Percentiles rank a stretch among this genome's conserved stretches.
These are phyloP conservation scores for Ascochyta rabiei DNA, from an alignment of 2,329 filamentous ascomycete genomes.

Conservation along the genomic window DNA sequence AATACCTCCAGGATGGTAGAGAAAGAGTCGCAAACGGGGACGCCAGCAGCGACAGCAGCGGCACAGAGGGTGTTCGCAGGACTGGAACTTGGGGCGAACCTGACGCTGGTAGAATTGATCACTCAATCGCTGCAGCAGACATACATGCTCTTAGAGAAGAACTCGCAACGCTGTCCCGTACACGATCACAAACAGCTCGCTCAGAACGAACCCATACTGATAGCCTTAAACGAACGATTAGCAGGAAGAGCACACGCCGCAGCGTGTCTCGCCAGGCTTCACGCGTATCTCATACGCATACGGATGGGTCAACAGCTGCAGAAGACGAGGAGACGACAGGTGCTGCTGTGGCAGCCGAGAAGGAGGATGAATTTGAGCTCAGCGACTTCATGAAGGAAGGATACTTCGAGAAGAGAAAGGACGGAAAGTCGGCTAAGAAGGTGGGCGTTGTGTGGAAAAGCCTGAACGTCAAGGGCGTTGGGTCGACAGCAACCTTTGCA, in stretches of 20 bases:
- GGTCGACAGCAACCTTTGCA: conserved; percentile 70
- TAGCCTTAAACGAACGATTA: conserved; percentile 33
- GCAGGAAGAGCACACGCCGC: conserved; percentile 35
- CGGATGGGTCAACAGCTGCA: conserved; percentile 10
- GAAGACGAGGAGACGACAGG: conserved; percentile 32
- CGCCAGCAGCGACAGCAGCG: conserved; percentile 25
- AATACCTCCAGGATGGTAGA: conserved; percentile 25
- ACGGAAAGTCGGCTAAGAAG: conserved; percentile 73
- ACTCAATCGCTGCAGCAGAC: conserved; percentile 63
- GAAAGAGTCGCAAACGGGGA: conserved; percentile 22
- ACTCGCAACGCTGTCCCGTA: conserved; percentile 60
- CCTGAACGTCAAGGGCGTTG: conserved; percentile 74
- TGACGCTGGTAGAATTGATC: conserved; percentile 61
- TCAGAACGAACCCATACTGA: conserved; percentile 30
- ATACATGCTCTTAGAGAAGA: conserved; percentile 63
- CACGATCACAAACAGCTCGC: conserved; percentile 35
- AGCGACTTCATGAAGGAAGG: conserved; percentile 74
- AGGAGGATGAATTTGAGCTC: conserved; percentile 69
- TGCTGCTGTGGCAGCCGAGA: conserved; percentile 49
- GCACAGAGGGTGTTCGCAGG: conserved; percentile 39
- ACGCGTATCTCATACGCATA: conserved; percentile 21
- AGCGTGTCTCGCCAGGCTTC: conserved; percentile 17
- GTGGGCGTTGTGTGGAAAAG: conserved; percentile 79
- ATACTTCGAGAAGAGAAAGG: conserved; percentile 74
- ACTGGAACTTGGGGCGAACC: conserved; percentile 66